phyloP scores from a whole-genome alignment of 768 basidiomycete species.

The Phylloporus sp. region DNA sequence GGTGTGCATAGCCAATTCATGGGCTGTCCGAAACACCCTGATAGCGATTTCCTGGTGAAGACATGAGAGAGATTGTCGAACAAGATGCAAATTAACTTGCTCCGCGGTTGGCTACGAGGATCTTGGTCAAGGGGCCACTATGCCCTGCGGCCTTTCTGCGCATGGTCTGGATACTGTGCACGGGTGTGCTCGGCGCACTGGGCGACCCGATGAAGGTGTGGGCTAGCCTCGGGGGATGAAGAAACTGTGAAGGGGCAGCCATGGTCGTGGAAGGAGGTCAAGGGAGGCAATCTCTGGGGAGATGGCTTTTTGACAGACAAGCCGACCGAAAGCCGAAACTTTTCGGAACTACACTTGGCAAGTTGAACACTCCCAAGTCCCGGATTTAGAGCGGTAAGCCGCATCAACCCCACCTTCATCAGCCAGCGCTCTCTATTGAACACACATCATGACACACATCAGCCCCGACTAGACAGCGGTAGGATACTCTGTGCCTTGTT shows the following conservation, averaged over 20 bases:
- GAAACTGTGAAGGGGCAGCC: conserved; percentile 30
- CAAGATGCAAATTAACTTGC: conserved; percentile 43
- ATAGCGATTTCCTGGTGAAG: conserved; percentile 89
- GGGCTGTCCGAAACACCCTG: conserved; percentile 95
- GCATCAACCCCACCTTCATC: conserved; percentile 16
- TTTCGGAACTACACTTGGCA: background rate
- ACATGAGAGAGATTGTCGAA: conserved; percentile 4
- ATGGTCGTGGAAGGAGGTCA: conserved; percentile 22
- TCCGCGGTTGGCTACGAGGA: conserved; percentile 88
- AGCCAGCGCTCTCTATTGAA: background rate
- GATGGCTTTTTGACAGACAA: no score
- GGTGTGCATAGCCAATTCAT: conserved; percentile 98
- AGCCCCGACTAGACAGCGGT: conserved; percentile 57
- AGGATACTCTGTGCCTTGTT: conserved; percentile 56
- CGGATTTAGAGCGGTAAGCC: conserved; percentile 36
- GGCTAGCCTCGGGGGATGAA: conserved; percentile 73
- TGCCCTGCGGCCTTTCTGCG: conserved; percentile 89
- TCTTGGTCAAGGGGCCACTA: conserved; percentile 84
- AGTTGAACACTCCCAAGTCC: background rate
- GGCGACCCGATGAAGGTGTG: conserved; percentile 71
- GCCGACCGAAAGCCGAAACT: background rate
- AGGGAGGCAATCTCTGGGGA: background rate
- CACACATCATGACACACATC: conserved; percentile 14
- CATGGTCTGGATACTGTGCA: conserved; percentile 90
- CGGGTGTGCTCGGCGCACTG: conserved; percentile 77